phyloP scores from a whole-genome alignment of 2,329 filamentous ascomycete genomes.

The Pochonia chlamydosporia region DNA sequence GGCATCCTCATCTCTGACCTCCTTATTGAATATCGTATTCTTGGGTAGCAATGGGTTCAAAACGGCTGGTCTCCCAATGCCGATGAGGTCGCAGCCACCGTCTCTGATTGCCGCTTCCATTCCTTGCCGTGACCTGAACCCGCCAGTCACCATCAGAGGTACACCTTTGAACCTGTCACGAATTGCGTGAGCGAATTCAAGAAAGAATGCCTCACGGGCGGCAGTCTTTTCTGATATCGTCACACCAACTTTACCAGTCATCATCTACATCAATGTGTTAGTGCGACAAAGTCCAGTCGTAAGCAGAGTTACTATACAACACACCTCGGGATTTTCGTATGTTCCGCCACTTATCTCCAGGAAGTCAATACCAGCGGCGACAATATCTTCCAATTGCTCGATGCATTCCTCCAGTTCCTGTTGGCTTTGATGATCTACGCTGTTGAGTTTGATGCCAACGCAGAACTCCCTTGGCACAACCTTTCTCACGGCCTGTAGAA shows the following conservation, averaged over 20 bases:
- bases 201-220: constrained; percentile 61
- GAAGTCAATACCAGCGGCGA: constrained; percentile 52
- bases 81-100: constrained; percentile 35
- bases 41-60: constrained; percentile 31
- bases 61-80: constrained; percentile 32
- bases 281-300: too few relatives aligned
- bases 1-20: constrained; percentile 28
- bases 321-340: constrained; percentile 46
- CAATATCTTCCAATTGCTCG: constrained; percentile 49
- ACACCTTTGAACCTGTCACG: constrained; percentile 37
- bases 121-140: constrained; percentile 46
- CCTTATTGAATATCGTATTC: constrained; percentile 27
- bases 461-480: constrained; percentile 35
- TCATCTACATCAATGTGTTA: constrained; percentile 3
- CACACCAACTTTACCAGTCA: neutral
- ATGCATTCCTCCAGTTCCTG: constrained; percentile 45
- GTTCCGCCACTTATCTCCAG: constrained; percentile 62
- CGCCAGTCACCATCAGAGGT: constrained; percentile 55
- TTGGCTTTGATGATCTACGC: constrained; percentile 47
- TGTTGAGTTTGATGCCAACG: constrained; percentile 51
- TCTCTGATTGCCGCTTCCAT: constrained; percentile 34
- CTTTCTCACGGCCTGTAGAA: constrained; percentile 36
- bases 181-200: constrained; percentile 55
- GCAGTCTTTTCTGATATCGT: constrained; percentile 27
- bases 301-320: too few relatives aligned